A percentile compares a stretch with the other conserved stretches of the same genome.
phyloP scores from a whole-genome alignment of 2,329 filamentous ascomycete genomes.

The Coniochaeta pulveracea region DNA sequence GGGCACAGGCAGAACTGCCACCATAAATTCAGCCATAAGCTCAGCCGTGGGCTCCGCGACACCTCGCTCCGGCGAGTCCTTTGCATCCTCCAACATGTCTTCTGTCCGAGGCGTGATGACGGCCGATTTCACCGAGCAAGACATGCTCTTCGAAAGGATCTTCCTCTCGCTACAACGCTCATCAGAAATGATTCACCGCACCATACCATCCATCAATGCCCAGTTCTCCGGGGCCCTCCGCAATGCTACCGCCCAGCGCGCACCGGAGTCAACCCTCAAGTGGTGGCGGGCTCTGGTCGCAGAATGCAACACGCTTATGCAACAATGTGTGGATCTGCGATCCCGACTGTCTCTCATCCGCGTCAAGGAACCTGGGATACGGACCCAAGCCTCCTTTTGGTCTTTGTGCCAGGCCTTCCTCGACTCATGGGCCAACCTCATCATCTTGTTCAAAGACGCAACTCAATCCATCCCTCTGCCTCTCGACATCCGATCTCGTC shows the following conservation, averaged over 20 bases:
- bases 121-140: slow-evolving; percentile 62
- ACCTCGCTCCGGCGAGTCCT: slow-evolving; percentile 74
- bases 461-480: slow-evolving; percentile 41
- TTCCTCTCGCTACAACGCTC: slow-evolving; percentile 66
- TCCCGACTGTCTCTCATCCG: slow-evolving; percentile 67
- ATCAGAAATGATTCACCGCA: slow-evolving; percentile 60
- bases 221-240: slow-evolving; percentile 57
- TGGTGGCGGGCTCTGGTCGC: slow-evolving; percentile 62
- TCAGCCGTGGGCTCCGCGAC: too few species aligned
- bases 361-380: slow-evolving; percentile 69
- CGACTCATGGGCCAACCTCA: slow-evolving; percentile 57
- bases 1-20: slow-evolving; percentile 36
- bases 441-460: slow-evolving; percentile 43
- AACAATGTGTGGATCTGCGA: slow-evolving; percentile 64
- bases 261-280: slow-evolving; percentile 46
- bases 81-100: slow-evolving; percentile 43
- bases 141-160: slow-evolving; percentile 71
- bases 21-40: slow-evolving; percentile 41
- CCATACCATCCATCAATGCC: slow-evolving; percentile 56
- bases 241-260: slow-evolving; percentile 47
- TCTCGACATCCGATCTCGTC: slow-evolving; percentile 58
- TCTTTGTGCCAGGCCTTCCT: slow-evolving; percentile 66
- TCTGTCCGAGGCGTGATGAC: slow-evolving; percentile 38
- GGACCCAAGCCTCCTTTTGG: slow-evolving; percentile 53
- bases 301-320: slow-evolving; percentile 58